Conservation (phyloP, 805 yeast species). For the Metschnikowia lochheadii region DNA sequence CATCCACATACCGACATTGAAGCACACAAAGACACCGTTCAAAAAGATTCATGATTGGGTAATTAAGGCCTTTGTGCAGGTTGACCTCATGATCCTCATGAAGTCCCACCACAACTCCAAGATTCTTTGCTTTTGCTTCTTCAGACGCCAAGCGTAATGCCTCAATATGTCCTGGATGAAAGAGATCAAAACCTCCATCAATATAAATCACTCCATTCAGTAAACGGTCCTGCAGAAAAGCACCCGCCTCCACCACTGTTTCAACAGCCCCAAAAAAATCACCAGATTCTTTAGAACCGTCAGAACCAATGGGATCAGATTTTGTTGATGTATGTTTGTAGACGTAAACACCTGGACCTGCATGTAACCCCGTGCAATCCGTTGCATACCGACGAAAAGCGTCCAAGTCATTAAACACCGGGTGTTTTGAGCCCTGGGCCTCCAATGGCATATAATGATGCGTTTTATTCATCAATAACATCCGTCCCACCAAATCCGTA, state of each 20-base stretch:
- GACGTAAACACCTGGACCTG: constrained; percentile 56
- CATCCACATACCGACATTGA: constrained; percentile 83
- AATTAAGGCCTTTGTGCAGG: constrained; percentile 54
- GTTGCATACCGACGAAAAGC: constrained; percentile 56
- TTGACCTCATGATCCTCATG: constrained; percentile 57
- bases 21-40: constrained; percentile 85
- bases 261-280: constrained; percentile 11
- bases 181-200: constrained; percentile 86
- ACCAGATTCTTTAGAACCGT: too few species aligned
- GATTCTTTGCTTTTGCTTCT: constrained; percentile 32
- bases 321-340: too few species aligned
- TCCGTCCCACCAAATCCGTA: constrained; percentile 88
- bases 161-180: constrained; percentile 89
- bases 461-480: constrained; percentile 57
- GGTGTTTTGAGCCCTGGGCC: constrained; percentile 20
- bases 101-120: constrained; percentile 63
- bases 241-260: constrained; percentile 33
- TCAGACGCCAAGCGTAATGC: constrained; percentile 51
- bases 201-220: constrained; percentile 45
- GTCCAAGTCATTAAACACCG: constrained; percentile 26
- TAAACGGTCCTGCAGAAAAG: constrained; percentile 15
- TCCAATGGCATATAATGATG: constrained; percentile 49
- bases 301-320: too few species aligned
- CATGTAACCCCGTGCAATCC: constrained; percentile 53
- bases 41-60: constrained; percentile 81